Percentiles rank a stretch among this genome's conserved stretches.
Evolutionary conservation across 306 rosid genomes (phyloP).

Genomic region (Geum urbanum): DNA sequence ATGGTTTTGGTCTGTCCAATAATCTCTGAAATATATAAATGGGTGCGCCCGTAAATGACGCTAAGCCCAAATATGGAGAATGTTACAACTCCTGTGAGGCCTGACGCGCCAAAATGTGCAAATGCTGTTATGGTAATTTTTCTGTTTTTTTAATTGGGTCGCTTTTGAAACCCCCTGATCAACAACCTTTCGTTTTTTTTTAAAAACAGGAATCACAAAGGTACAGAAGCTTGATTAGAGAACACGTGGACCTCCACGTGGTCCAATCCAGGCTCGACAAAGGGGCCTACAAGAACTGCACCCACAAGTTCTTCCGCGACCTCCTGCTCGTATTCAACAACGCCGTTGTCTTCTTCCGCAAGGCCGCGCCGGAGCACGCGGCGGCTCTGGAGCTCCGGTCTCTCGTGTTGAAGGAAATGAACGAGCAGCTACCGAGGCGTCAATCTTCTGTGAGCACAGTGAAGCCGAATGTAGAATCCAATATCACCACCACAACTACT

Average conservation of each 20-base stretch:
- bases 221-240: slow-evolving; percentile 39
- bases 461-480: slow-evolving; percentile 26
- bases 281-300: slow-evolving; percentile 29
- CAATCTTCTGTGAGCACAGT: not conserved
- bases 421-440: slow-evolving; percentile 12
- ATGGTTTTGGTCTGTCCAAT: not conserved
- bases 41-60: not conserved
- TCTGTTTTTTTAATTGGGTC: no score
- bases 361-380: slow-evolving; percentile 26
- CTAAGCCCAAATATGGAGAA: not conserved
- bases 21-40: not conserved
- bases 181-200: not conserved
- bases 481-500: not conserved
- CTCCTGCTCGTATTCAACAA: slow-evolving; percentile 46
- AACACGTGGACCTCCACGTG: slow-evolving; percentile 43
- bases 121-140: no score
- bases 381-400: slow-evolving; percentile 40
- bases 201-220: slow-evolving; percentile 48
- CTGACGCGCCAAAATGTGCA: not conserved
- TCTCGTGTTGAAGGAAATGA: slow-evolving; percentile 40
- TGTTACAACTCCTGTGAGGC: not conserved
- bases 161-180: not conserved
- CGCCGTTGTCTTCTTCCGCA: slow-evolving; percentile 38
- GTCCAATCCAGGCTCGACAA: slow-evolving; percentile 36
- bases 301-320: slow-evolving; percentile 40